A percentile compares a stretch with the other conserved stretches of the same genome.
Conservation (phyloP, 2,329 filamentous ascomycete species). For the Fusarium scirpi region DNA sequence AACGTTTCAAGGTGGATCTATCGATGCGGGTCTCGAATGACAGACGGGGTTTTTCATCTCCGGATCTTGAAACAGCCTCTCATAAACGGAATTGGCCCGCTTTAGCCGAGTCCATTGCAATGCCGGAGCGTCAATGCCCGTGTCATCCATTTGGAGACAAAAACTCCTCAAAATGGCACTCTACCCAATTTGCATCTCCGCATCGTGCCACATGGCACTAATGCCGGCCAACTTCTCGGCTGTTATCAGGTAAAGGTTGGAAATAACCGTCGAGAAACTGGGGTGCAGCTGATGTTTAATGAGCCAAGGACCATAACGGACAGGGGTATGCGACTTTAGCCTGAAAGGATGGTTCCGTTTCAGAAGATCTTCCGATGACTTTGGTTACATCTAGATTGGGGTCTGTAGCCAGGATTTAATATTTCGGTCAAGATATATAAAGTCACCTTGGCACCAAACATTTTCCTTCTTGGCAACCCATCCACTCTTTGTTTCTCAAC, state of each 20-base stretch:
- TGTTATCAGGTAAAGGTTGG: neutral
- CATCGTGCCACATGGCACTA: conserved; percentile 23
- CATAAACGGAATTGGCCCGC: neutral
- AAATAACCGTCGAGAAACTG: neutral
- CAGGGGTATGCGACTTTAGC: conserved; percentile 14
- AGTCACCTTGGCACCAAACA: neutral
- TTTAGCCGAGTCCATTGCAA: conserved; percentile 17
- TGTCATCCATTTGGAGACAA: conserved; percentile 3
- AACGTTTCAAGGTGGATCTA: rapidly evolving
- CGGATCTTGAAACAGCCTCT: conserved; percentile 9
- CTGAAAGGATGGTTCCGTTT: conserved; percentile 4
- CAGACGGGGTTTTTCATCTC: conserved; percentile 11
- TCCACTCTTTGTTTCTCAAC: neutral
- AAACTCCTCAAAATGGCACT: neutral
- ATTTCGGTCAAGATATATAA: conserved; percentile 10
- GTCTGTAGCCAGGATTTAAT: neutral
- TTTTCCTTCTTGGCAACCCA: neutral
- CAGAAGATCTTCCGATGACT: conserved; percentile 1
- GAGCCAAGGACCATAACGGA: neutral
- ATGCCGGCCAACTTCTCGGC: conserved; percentile 1
- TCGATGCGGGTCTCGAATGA: neutral
- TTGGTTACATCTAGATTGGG: neutral
- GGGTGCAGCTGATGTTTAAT: conserved; percentile 2
- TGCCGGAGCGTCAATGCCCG: conserved; percentile 25
- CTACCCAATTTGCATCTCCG: neutral